Evolutionary conservation across 805 yeast genomes (phyloP).

Genomic region (Candida vaughaniae): DNA sequence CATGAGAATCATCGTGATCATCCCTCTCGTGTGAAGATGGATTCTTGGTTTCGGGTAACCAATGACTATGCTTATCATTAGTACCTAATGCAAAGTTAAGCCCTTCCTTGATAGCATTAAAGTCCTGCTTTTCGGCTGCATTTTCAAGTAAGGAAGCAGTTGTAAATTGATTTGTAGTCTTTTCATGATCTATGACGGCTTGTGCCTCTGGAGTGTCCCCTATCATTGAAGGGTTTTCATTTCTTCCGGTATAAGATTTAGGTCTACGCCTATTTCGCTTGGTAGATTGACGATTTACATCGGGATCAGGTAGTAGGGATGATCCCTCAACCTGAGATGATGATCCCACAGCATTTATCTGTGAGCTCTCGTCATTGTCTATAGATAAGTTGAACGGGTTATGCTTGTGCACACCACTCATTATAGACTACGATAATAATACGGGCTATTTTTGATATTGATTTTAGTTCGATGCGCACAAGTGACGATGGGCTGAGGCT

Average conservation of each 20-base stretch:
- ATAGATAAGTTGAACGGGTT: not conserved
- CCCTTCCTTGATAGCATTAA: slow-evolving; percentile 33
- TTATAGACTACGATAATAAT: slow-evolving; percentile 14
- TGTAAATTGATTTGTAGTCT: not conserved
- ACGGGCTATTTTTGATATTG: too few relatives aligned
- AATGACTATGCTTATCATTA: slow-evolving; percentile 19
- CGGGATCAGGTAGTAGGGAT: too few relatives aligned
- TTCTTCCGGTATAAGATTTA: not conserved
- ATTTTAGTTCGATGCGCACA: too few relatives aligned
- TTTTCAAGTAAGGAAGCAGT: slow-evolving; percentile 21
- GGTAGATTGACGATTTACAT: not conserved
- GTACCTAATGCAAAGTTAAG: slow-evolving; percentile 35
- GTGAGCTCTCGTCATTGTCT: not conserved
- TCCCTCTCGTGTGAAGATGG: not conserved
- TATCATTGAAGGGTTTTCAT: too few relatives aligned
- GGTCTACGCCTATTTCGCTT: not conserved
- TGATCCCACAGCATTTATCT: not conserved
- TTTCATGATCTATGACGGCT: not conserved
- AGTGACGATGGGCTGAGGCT: too few relatives aligned
- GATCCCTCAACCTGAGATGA: too few relatives aligned
- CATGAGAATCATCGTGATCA: not conserved
- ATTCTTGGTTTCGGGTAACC: slow-evolving; percentile 25
- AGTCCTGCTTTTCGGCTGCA: slow-evolving; percentile 27
- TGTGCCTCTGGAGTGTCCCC: too few relatives aligned
- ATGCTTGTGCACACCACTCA: not conserved